phyloP scores from a whole-genome alignment of 1,139 yeast genomes.

The Hansenula anomala region DNA sequence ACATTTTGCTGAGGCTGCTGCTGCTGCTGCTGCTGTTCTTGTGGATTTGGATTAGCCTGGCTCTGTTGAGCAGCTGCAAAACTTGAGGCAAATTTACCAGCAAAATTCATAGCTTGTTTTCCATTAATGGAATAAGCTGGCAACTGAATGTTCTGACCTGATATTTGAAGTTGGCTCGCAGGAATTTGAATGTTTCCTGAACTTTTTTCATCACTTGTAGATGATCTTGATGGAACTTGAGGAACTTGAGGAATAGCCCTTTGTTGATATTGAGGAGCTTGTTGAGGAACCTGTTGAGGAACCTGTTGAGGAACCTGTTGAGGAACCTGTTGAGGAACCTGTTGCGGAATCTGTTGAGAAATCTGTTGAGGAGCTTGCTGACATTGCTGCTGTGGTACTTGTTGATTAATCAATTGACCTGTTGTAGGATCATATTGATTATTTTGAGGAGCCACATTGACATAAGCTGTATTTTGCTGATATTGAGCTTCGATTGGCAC shows the following conservation, averaged over 20 bases:
- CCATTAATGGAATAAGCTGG: not conserved
- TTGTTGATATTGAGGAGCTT: conserved; percentile 6
- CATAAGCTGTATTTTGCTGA: conserved; percentile 1
- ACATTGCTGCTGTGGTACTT: not conserved
- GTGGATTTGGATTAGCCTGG: not conserved
- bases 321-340: conserved; percentile 2
- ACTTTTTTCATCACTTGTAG: not conserved
- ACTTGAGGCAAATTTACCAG: not conserved
- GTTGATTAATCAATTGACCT: too few species aligned
- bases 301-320: not conserved
- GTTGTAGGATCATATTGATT: too few species aligned
- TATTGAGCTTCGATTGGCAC: conserved; percentile 8
- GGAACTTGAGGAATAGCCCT: conserved; percentile 6
- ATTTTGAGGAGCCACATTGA: too few species aligned
- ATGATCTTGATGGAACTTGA: not conserved
- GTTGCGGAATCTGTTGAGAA: conserved; percentile 1
- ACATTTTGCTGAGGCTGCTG: not conserved
- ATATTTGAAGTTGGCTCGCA: not conserved
- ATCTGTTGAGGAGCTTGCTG: conserved; percentile 5
- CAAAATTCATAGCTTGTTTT: not conserved
- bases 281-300: conserved; percentile 6
- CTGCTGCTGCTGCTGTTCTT: not conserved
- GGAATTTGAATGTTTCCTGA: not conserved
- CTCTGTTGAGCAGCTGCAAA: not conserved
- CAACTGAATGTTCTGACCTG: not conserved